A percentile compares a stretch with the other conserved stretches of the same genome.
Conservation (phyloP, 257 asterid genomes). For the Lycium barbarum region DNA sequence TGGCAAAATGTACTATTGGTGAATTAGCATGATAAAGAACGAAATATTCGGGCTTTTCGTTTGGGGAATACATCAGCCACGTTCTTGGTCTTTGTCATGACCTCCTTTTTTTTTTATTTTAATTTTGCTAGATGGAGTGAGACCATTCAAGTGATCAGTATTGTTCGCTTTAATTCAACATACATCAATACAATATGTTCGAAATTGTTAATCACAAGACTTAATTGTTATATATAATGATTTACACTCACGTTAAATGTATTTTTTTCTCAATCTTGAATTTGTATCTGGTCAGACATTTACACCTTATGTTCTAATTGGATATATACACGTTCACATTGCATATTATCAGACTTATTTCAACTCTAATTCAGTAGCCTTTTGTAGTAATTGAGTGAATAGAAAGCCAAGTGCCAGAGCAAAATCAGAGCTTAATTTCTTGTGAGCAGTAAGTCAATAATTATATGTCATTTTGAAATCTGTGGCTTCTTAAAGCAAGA, state of each 20-base stretch:
- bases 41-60: background rate
- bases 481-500: background rate
- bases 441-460: background rate
- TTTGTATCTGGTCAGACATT: background rate
- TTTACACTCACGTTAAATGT: background rate
- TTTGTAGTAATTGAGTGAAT: background rate
- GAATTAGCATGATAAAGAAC: background rate
- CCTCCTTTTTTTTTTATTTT: background rate
- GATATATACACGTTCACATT: background rate
- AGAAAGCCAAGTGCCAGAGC: background rate
- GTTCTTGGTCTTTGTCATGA: background rate
- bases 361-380: background rate
- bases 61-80: conserved; percentile 15
- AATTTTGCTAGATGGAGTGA: background rate
- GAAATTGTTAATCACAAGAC: no score
- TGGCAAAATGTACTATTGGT: no score
- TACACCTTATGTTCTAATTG: background rate
- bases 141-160: no score
- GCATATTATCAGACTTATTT: background rate
- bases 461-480: conserved; percentile 16
- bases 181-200: no score
- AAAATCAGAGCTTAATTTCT: background rate
- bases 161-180: no score
- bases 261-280: background rate
- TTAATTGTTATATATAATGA: background rate